phyloP scores from a whole-genome alignment of 768 basidiomycete genomes.

The Boletellus emodensis region DNA sequence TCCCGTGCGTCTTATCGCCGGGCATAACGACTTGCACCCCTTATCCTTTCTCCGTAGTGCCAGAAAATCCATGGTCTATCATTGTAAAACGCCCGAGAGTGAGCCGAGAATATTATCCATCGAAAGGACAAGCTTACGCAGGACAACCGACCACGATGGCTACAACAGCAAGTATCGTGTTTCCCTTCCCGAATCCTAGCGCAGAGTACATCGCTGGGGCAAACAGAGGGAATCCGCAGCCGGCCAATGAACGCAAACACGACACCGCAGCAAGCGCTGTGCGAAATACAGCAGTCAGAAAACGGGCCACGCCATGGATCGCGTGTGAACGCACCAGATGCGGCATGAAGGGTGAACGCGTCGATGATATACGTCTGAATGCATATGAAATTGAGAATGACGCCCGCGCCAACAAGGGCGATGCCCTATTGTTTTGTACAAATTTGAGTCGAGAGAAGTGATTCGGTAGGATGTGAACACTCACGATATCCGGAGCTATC shows the following conservation, averaged over 20 bases:
- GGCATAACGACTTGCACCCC: conserved; percentile 45
- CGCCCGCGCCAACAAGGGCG: conserved; percentile 49
- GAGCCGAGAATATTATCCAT: conserved; percentile 16
- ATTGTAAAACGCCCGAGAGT: conserved; percentile 27
- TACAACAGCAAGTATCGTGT: conserved; percentile 58
- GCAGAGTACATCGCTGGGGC: conserved; percentile 62
- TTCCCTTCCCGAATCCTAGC: conserved; percentile 67
- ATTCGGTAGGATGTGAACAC: conserved; percentile 12
- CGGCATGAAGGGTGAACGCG: conserved; percentile 60
- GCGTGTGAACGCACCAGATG: conserved; percentile 46
- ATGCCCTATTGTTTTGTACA: conserved; percentile 44
- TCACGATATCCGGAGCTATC: conserved; percentile 66
- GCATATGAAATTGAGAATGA: conserved; percentile 56
- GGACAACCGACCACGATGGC: conserved; percentile 62
- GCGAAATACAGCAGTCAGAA: not conserved
- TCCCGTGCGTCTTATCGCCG: not conserved
- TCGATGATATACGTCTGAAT: conserved; percentile 70
- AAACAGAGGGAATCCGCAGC: conserved; percentile 78
- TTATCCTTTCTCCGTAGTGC: conserved; percentile 46
- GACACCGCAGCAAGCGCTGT: conserved; percentile 62
- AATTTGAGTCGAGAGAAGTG: not conserved
- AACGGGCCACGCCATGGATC: not conserved
- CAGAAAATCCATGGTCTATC: conserved; percentile 42
- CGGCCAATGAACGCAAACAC: conserved; percentile 59
- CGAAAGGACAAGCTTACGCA: conserved; percentile 23